Conservation (phyloP, 768 basidiomycete species). For the Gymnopilus dilepis region DNA sequence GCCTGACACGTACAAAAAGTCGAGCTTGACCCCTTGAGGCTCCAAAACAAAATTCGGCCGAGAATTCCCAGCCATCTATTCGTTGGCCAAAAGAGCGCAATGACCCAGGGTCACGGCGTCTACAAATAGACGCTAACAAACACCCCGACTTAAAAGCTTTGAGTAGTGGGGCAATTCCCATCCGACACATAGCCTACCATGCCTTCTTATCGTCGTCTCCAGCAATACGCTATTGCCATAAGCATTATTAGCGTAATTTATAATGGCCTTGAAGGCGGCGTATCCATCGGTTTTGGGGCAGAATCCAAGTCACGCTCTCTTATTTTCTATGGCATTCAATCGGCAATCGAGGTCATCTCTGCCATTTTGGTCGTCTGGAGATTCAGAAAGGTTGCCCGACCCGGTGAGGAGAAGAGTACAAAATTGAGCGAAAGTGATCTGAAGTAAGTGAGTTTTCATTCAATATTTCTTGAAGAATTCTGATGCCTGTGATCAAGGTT, state of each 20-base stretch:
- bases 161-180: neutral
- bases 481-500: neutral
- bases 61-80: neutral
- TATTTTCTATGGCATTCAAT: constrained; percentile 55
- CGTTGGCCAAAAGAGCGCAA: neutral
- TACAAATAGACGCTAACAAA: neutral
- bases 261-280: constrained; percentile 40
- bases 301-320: constrained; percentile 50
- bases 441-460: neutral
- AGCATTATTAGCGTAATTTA: constrained; percentile 47
- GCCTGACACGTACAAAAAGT: neutral
- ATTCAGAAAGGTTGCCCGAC: constrained; percentile 38
- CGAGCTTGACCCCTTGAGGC: neutral
- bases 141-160: neutral
- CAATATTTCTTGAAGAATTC: neutral
- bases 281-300: constrained; percentile 50
- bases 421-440: constrained; percentile 28
- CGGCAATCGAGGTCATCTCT: constrained; percentile 51
- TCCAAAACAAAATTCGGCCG: too few species aligned
- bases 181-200: neutral
- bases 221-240: constrained; percentile 42
- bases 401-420: constrained; percentile 35
- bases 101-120: neutral
- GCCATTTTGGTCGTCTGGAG: constrained; percentile 50
- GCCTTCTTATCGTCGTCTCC: constrained; percentile 38